Base-by-base conservation (phyloP, 257 asterid genomes). In the Solanum virginianum region DNA sequence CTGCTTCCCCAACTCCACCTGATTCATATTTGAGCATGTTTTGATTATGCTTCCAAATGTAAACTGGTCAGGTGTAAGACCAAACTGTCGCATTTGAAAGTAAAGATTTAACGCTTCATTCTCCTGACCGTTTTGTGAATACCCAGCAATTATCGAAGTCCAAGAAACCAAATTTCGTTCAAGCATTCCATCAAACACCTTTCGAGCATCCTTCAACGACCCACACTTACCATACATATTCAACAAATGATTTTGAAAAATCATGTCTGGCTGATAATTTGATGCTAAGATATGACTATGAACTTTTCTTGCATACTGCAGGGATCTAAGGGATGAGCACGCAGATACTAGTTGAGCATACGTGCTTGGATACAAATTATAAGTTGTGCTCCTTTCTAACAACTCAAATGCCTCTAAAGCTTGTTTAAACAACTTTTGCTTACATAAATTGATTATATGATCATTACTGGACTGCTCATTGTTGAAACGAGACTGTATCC, bases 211-310 rank as follows among this genome's bases (percentile, higher is more conserved):
- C 29, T 39, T 72, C 54, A 88, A 72, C 3, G 92, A 90, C 18
- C 97, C 93, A 83, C 98, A 94, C 88, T 92, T 94, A 65, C 98
- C 98, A 85, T 90, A 93, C 97, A 93, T 92, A 74, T 90, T 94
- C 83, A 94, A 87, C 75, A 93, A 84, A 86, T 94, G 97, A 85
- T 94, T 94, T 86, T 88, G 93, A 68, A 94, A 93, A 83, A 90
- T 91, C 90, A 90, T 85, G 74, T 94, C 90, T 17, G 94, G 92
- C 68, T 88, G 87, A 88, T 85, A 86, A 53, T 83, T 86, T 49
- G 91, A 92, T 70, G 83, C 83, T 88, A 85, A 83, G 54, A 92
- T 59, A 84, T 91, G 95, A 81, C 56, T 72, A 84, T 94, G 93
- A 24, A 93, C 84, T 80, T 85, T 89, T 84, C 90, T 88, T 24